Conservation (phyloP, 2,329 filamentous ascomycete genomes). For the Trichophyton equinum region DNA sequence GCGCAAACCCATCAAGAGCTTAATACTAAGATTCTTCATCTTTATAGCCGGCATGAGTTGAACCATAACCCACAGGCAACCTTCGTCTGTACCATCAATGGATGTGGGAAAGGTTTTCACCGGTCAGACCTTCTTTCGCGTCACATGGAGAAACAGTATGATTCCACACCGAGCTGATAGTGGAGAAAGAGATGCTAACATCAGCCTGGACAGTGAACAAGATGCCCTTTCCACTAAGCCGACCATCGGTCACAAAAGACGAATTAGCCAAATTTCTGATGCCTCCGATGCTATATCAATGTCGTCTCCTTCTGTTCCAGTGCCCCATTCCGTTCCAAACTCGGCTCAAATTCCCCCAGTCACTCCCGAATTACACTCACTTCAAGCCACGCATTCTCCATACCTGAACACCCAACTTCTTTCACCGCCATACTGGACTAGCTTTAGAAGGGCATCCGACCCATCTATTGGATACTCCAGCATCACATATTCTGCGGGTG, state of each 20-base stretch:
- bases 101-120: slow-evolving; percentile 38
- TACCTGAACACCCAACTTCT: slow-evolving; percentile 7
- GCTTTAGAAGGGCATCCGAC: slow-evolving; percentile 25
- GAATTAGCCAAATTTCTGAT: slow-evolving; percentile 8
- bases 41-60: slow-evolving; percentile 35
- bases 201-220: slow-evolving; percentile 1
- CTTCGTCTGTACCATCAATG: slow-evolving; percentile 32
- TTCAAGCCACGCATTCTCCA: background rate
- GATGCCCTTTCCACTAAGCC: slow-evolving; percentile 4
- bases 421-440: slow-evolving; percentile 24
- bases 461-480: slow-evolving; percentile 21
- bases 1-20: background rate
- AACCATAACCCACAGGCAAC: slow-evolving; percentile 39
- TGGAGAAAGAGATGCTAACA: background rate
- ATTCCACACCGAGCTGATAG: background rate
- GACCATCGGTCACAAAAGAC: slow-evolving; percentile 6
- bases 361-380: slow-evolving; percentile 3
- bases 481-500: slow-evolving; percentile 26
- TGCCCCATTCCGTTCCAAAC: background rate
- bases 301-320: background rate
- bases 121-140: slow-evolving; percentile 36
- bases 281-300: slow-evolving; percentile 4
- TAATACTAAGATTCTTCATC: background rate
- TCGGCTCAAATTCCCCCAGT: background rate
- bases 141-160: slow-evolving; percentile 41